Base-by-base conservation (phyloP, 148 eudicot species). In the Agrostemma githago region DNA sequence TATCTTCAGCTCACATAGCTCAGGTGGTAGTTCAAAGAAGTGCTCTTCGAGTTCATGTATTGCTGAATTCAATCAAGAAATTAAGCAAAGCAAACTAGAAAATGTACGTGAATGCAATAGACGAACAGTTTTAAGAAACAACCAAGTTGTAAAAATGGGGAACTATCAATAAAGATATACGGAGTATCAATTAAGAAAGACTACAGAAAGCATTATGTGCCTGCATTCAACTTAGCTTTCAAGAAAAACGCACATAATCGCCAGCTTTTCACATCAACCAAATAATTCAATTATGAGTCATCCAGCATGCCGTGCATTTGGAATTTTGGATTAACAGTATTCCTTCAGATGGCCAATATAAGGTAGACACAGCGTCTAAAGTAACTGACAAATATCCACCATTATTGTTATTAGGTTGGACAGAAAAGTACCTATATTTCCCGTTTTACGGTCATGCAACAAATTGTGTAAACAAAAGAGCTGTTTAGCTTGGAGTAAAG, bases 1-100 rank as follows among this genome's bases (percentile, higher is more conserved):
- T 78, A 92, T 77, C 84, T 92, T 95, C 79, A 95, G 66, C 75
- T 89, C 86, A 82, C 97, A 95, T 81, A 95, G 77, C 83, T 95
- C 99, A 26, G 99, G 97, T 73, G 97, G 96, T 72, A 95, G 71
- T 81, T 92, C 99, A 58, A 95, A 74, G 76, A 92, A 95, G 82
- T 92, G 89, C 81, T 95, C 99, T 64, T 90, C 96, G 71, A 90
- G 90, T 71, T 89, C 91, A 60, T 81, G 83, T 73, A 86, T 71
- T 77, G 88, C 97, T 90, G 90, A 58, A 5, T 40, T 58, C 63
- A 57, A 71, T 41, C 37, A 72, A 73, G 26, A 46, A 48, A 65
- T 58, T 16, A 34, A 73, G 10, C 19, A 26, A 21, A 59, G 59
- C 3, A 56, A 68, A 69, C 39, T 71, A 17, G 46, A 56, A 67